Evolutionary conservation across 768 basidiomycete genomes (phyloP), one percentile per base, ranked within the genome.

Genomic region (Panus rudis): DNA sequence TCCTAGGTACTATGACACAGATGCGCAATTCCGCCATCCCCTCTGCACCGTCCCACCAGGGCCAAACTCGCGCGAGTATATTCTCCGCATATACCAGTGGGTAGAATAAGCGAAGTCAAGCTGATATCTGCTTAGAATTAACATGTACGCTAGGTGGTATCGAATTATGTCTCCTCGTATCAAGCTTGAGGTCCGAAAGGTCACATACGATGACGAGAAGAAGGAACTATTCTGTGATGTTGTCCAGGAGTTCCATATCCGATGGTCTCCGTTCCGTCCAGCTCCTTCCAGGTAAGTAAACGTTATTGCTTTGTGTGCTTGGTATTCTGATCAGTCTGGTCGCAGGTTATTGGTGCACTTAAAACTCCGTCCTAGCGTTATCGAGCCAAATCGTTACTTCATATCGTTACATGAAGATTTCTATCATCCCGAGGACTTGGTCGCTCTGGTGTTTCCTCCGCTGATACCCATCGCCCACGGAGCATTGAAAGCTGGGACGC

Each of bases 11-110:
- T 76, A 76, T 59, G 65, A 70, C 4, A 58, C 63, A 3, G 71
- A 84, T 47, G 78, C 76, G 20, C 68, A 63, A 2, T 78, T 84
- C 55, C 69, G 66, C 30, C 79, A 84, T 56, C 78, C 81, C 0
- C 44, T 83, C 21, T 81, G 72, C 63, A 56, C 62, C 31, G 71
- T 83, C 12, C 42, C 54, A 3, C 59, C 71, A 4, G 68, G 55
- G 0, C 67, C 71, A n/a, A 66, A 68, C 41, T 80, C 80, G 13
- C 68, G 80, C 40, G 71, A 76, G 14, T 60, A 63, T 16, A 63
- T 84, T 21, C 63, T 82, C 3, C 76, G 67, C 8, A 67, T 83
- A 23, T 81, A 76, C 55, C 77, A 80, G 72, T 76, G 45, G 23
- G 71, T 56, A 7, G 11, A 12, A 20, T 22, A 40, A 20, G 13